Conservation (phyloP, 2,329 filamentous ascomycete species). For the Xylariaceae sp. region DNA sequence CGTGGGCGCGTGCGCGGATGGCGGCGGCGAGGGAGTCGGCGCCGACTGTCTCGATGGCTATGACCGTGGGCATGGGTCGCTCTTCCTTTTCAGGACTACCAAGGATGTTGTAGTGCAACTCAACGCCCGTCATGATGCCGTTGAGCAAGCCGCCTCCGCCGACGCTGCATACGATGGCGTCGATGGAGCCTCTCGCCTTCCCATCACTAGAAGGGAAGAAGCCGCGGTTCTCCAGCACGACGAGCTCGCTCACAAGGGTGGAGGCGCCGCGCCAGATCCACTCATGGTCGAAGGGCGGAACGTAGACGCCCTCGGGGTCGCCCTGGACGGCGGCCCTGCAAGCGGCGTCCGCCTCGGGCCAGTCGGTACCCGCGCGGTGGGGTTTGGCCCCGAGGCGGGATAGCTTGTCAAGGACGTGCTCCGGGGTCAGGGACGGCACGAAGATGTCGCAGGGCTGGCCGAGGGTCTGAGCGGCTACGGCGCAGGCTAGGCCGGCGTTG, state of each 20-base stretch:
- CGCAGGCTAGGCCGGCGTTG: constrained; percentile 79
- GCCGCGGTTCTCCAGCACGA: constrained; percentile 32
- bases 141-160: constrained; percentile 77
- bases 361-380: constrained; percentile 61
- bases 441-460: constrained; percentile 67
- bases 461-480: constrained; percentile 62
- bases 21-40: constrained; percentile 64
- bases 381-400: constrained; percentile 63
- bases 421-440: constrained; percentile 60
- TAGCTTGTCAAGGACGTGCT: constrained; percentile 68
- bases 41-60: constrained; percentile 72
- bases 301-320: constrained; percentile 48
- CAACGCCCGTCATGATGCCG: constrained; percentile 66
- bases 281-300: constrained; percentile 64
- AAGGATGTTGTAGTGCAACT: constrained; percentile 31
- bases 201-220: constrained; percentile 25
- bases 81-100: constrained; percentile 16
- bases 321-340: constrained; percentile 52
- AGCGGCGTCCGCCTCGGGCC: constrained; percentile 64
- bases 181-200: constrained; percentile 39
- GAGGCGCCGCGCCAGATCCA: constrained; percentile 62
- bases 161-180: constrained; percentile 70
- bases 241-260: constrained; percentile 50
- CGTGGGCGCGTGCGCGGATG: constrained; percentile 48
- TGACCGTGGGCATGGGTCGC: constrained; percentile 45